phyloP scores from a whole-genome alignment of 768 basidiomycete genomes.

The Flagelloscypha sp. region DNA sequence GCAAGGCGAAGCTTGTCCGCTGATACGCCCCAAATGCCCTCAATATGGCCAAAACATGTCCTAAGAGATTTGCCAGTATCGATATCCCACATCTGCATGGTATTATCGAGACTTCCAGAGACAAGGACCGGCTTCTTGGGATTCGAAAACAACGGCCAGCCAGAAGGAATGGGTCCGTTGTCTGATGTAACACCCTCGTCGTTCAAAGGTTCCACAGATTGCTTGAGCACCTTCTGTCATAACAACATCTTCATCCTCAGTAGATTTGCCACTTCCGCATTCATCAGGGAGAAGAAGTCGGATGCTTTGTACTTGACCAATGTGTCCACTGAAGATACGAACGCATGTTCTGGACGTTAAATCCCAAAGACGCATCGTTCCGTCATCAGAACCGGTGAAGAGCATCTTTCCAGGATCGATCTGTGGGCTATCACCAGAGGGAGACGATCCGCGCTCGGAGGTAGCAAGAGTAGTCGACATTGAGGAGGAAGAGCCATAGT shows the following conservation, averaged over 20 bases:
- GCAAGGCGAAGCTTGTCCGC: conserved; percentile 87
- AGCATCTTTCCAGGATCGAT: conserved; percentile 88
- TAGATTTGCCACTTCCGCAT: conserved; percentile 19
- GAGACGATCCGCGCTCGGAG: conserved; percentile 11
- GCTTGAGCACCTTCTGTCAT: conserved; percentile 5
- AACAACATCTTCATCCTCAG: conserved; percentile 15
- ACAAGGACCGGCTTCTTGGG: conserved; percentile 67
- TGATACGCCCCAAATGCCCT: conserved; percentile 96
- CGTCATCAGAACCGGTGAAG: conserved; percentile 95
- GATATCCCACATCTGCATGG: conserved; percentile 93
- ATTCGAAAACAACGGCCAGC: conserved; percentile 7
- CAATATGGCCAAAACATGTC: conserved; percentile 95
- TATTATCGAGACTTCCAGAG: conserved; percentile 90
- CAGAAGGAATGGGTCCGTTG: background rate
- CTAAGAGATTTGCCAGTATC: conserved; percentile 68
- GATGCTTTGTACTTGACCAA: conserved; percentile 91
- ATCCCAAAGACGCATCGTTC: conserved; percentile 92
- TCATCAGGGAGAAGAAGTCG: conserved; percentile 66
- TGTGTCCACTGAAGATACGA: conserved; percentile 79
- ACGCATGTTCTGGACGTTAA: conserved; percentile 72
- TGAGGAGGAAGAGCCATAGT: conserved; percentile 18
- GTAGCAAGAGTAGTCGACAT: conserved; percentile 20
- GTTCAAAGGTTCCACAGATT: conserved; percentile 1
- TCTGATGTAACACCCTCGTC: conserved; percentile 6
- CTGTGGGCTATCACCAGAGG: conserved; percentile 27